Evolutionary conservation across 2,329 filamentous ascomycete genomes (phyloP), one percentile per base, ranked within the genome.

Genomic region (Gnomoniopsis sp.): DNA sequence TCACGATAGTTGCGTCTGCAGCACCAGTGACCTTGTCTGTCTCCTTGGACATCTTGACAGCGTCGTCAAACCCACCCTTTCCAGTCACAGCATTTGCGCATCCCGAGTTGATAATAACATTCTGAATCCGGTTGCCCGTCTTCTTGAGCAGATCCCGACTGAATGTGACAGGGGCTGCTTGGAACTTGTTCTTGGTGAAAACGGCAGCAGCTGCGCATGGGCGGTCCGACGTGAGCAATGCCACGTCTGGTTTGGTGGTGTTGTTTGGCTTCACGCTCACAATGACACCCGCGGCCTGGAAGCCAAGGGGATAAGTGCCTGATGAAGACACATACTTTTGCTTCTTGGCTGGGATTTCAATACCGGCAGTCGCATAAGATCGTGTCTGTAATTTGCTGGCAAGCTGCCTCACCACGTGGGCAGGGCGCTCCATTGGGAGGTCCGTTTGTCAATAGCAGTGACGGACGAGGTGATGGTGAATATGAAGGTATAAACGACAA

Each of bases 101-200:
- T 58, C 95, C 95, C 14, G 93, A 96, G 75, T 99, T 99, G 74
- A 97, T 87, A 56, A 99, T 84, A 26, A 99, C 87, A 55, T 89
- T 89, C 61, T 88, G 83, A 57, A 98, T 82, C 1, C 89, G 90
- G 59, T 91, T 89, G 50, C 80, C 77, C 65, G 85, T 84, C 64
- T 79, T 79, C 70, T 86, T 80, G 38, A 96, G 77, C 61, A 93
- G 84, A 58, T 88, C 81, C 63, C 87, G 82, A 73, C 89, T 93
- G 62, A 96, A 89, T 33, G 90, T 91, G 48, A 99, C 93, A 6
- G 95, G 95, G 12, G 95, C 95, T 19, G 95, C 95, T 75, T 97
- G 93, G 77, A 99, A 99, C 74, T 93, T 93, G 79, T 99, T 99
- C 74, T 92, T 96, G 56, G 95, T 99, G 77, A 98, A 97, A 49